A percentile compares a stretch with the other conserved stretches of the same genome.
Conservation (phyloP, 441 rosid species). For the Eutrema salsugineum region DNA sequence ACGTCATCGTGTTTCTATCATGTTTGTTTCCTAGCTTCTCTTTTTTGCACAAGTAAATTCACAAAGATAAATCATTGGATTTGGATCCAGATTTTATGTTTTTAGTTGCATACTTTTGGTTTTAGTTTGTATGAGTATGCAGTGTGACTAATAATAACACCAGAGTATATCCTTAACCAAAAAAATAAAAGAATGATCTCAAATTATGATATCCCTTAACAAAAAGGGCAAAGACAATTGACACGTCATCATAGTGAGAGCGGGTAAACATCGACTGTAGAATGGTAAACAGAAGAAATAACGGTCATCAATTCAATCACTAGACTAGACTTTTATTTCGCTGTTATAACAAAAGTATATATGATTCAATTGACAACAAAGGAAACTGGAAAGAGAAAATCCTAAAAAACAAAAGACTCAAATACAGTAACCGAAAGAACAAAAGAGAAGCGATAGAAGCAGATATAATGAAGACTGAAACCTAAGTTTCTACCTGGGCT, state of each 20-base stretch:
- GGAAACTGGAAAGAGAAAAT: background rate
- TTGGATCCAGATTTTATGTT: no score
- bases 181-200: no score
- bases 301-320: background rate
- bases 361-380: background rate
- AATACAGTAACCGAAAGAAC: slow-evolving; percentile 6
- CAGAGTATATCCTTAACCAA: background rate
- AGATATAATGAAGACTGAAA: background rate
- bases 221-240: background rate
- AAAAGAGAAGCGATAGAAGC: background rate
- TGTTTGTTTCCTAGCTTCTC: background rate
- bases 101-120: no score
- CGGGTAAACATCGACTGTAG: background rate
- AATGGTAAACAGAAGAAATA: background rate
- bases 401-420: slow-evolving; percentile 20
- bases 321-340: slow-evolving; percentile 10
- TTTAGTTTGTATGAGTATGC: background rate
- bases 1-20: slow-evolving; percentile 3
- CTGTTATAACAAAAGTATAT: background rate
- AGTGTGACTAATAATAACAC: background rate
- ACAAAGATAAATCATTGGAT: no score
- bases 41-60: background rate
- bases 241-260: background rate
- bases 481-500: slow-evolving; percentile 49
- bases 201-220: background rate